phyloP scores from a whole-genome alignment of 306 rosid genomes.

The Macrotyloma uniflorum region DNA sequence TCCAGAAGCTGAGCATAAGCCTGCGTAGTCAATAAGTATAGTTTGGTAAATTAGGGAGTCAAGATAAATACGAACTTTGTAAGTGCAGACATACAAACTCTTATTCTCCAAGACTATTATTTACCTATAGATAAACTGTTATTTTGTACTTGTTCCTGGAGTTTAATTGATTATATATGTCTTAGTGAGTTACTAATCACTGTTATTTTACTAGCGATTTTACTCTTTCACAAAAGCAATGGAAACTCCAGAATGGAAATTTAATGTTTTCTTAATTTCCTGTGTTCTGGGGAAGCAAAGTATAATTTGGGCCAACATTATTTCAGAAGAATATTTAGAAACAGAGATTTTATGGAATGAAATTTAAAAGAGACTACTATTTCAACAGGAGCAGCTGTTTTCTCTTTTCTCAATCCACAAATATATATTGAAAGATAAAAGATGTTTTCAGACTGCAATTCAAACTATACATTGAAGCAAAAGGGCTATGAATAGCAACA shows the following conservation, averaged over 20 bases:
- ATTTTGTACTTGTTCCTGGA: neutral
- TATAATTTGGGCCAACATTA: constrained; percentile 10
- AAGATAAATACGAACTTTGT: constrained; percentile 28
- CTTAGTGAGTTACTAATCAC: constrained; percentile 7
- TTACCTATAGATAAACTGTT: constrained; percentile 8
- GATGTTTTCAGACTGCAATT: constrained; percentile 4
- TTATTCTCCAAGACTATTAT: constrained; percentile 25
- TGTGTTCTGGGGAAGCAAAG: neutral
- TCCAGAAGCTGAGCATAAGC: constrained; percentile 57
- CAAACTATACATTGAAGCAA: neutral
- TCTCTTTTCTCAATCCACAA: neutral
- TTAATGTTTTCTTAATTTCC: constrained; percentile 10
- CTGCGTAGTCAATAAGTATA: constrained; percentile 38
- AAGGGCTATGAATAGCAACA: constrained; percentile 2
- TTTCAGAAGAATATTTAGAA: constrained; percentile 12
- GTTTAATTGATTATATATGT: constrained; percentile 9
- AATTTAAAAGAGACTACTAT: neutral
- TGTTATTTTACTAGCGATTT: neutral
- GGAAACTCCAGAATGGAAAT: constrained; percentile 1
- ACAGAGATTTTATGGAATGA: neutral
- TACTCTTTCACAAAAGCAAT: constrained; percentile 3
- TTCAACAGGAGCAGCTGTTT: neutral
- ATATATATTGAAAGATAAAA: neutral
- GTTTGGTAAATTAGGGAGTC: constrained; percentile 14
- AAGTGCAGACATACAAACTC: neutral